A percentile compares a stretch with the other conserved stretches of the same genome.
Evolutionary conservation across 2,329 filamentous ascomycete species (phyloP).

Genomic region (Fusarium foetens): DNA sequence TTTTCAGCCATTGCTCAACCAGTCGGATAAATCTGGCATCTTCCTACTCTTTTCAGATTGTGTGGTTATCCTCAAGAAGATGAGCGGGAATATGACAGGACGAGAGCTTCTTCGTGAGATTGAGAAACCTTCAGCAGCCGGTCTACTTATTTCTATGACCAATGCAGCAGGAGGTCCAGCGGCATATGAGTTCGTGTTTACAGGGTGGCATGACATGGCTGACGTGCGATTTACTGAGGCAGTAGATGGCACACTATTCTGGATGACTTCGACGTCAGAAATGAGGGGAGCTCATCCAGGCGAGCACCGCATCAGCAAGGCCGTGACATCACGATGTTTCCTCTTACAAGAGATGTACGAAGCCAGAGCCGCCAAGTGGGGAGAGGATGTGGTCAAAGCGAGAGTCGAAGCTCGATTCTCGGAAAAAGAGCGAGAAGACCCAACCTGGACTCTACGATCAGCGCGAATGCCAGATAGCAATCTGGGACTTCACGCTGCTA

Average conservation of each 20-base stretch:
- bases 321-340: slow-evolving; percentile 73
- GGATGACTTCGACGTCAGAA: slow-evolving; percentile 73
- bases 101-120: slow-evolving; percentile 85
- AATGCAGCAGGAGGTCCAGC: slow-evolving; percentile 70
- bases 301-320: slow-evolving; percentile 54
- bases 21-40: slow-evolving; percentile 69
- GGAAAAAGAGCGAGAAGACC: slow-evolving; percentile 83
- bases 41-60: slow-evolving; percentile 88
- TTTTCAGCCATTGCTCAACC: slow-evolving; percentile 60
- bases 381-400: slow-evolving; percentile 88
- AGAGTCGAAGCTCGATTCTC: slow-evolving; percentile 86
- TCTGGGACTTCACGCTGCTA: slow-evolving; percentile 70
- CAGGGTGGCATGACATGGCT: slow-evolving; percentile 75
- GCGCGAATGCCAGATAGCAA: slow-evolving; percentile 70
- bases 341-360: slow-evolving; percentile 80
- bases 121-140: slow-evolving; percentile 78
- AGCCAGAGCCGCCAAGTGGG: slow-evolving; percentile 77
- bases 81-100: slow-evolving; percentile 71
- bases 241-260: slow-evolving; percentile 70
- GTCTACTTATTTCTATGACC: slow-evolving; percentile 70
- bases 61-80: slow-evolving; percentile 80
- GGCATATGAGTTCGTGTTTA: slow-evolving; percentile 78
- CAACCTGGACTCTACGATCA: slow-evolving; percentile 82
- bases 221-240: slow-evolving; percentile 80
- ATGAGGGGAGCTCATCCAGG: slow-evolving; percentile 65